phyloP scores from a whole-genome alignment of 2,329 filamentous ascomycete genomes.

The Hymenoscyphus occultus region DNA sequence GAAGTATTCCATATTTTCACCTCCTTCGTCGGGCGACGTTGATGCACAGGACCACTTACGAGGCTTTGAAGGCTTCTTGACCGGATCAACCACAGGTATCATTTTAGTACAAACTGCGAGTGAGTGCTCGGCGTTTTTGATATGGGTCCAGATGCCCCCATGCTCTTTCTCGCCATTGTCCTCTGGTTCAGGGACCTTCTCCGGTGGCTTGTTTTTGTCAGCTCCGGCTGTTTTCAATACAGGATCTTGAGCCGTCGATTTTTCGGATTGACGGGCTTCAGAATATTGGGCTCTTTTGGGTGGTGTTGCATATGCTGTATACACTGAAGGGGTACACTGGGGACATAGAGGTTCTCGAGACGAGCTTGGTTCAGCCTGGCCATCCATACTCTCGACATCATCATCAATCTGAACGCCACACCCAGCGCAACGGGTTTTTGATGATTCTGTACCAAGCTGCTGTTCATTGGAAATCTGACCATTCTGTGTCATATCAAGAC shows the following conservation, averaged over 20 bases:
- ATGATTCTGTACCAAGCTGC: neutral
- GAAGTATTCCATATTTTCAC: neutral
- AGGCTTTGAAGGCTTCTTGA: slow-evolving; percentile 19
- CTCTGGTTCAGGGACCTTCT: neutral
- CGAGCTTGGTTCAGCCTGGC: slow-evolving; percentile 6
- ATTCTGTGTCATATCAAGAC: neutral
- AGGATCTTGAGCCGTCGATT: neutral
- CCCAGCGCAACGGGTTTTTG: neutral
- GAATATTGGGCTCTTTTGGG: slow-evolving; percentile 4
- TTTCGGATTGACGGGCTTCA: slow-evolving; percentile 6
- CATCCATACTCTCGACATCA: slow-evolving; percentile 1
- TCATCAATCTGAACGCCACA: neutral
- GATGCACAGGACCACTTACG: slow-evolving; percentile 1
- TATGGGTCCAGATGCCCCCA: neutral
- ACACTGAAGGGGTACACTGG: slow-evolving; percentile 3
- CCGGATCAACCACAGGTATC: slow-evolving; percentile 18
- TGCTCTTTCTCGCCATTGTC: neutral
- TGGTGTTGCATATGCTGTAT: slow-evolving; percentile 5
- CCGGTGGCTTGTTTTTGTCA: neutral
- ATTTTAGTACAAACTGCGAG: slow-evolving; percentile 17
- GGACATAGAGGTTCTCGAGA: neutral
- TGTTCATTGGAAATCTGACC: neutral
- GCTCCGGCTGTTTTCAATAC: neutral
- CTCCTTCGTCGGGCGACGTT: neutral
- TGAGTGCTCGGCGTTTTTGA: slow-evolving; percentile 7